Evolutionary conservation across 1,284 basidiomycete genomes (phyloP), one percentile per base, ranked within the genome.

Genomic region (Waitea zeae): DNA sequence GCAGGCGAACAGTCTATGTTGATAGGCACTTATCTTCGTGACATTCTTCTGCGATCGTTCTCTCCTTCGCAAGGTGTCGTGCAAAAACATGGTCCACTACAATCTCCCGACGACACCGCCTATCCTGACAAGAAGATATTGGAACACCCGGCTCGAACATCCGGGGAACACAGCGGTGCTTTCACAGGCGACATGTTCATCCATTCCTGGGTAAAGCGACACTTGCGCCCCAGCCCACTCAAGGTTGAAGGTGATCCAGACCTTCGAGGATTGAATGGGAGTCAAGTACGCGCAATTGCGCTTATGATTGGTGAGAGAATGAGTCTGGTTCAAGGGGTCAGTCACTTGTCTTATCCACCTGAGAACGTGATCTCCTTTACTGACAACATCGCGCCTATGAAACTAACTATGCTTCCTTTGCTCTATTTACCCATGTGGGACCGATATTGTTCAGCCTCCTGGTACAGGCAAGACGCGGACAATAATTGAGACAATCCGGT

Each of bases 381-480:
- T n/a, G n/a, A n/a, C n/a, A n/a, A n/a, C n/a, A n/a, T n/a, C n/a
- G n/a, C n/a, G n/a, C n/a, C n/a, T n/a, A n/a, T n/a, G n/a, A n/a
- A n/a, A n/a, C n/a, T n/a, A n/a, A n/a, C n/a, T n/a, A n/a, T n/a
- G 34, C 31, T 35, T 12, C 27, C 28, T 30, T 27, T 35, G 34
- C 38, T 40, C n/a, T n/a, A n/a, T n/a, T n/a, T n/a, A n/a, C n/a
- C n/a, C n/a, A n/a, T 29, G 30, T 15, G 11, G 36, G 19, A 19
- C 38, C 33, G n/a, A 7, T 37, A 32, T 24, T 30, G 12, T 6
- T 34, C 34, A 87, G 78, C 90, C 90, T 15, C 90, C 90, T 4
- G 90, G 90, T n/a, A 96, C 90, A 0, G 88, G 90, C 31, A 96
- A 96, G 56, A 93, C 89, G 1, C 77, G 80, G 46, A 93, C 90